phyloP scores from a whole-genome alignment of 805 yeast species.

The Maudiozyma barnettii region DNA sequence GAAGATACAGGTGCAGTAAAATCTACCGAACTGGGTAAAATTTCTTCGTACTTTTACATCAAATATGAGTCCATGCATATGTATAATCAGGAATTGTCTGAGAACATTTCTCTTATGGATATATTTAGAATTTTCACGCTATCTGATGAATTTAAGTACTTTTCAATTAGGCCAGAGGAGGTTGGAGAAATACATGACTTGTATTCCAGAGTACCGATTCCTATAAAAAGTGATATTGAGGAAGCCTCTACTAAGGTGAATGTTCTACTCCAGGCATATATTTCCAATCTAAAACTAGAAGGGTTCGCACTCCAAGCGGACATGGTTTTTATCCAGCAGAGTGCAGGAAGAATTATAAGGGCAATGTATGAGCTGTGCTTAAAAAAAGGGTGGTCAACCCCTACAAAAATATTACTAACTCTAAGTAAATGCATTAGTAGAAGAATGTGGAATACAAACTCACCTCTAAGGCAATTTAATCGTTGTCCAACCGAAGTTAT shows the following conservation, averaged over 20 bases:
- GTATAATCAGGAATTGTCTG: conserved; percentile 54
- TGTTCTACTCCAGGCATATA: conserved; percentile 73
- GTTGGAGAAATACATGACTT: conserved; percentile 60
- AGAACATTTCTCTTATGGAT: conserved; percentile 62
- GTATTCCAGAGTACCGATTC: conserved; percentile 72
- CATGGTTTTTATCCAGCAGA: conserved; percentile 86
- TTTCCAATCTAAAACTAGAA: conserved; percentile 64
- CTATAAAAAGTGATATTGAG: conserved; percentile 60
- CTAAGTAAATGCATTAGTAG: conserved; percentile 73
- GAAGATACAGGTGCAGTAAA: conserved; percentile 37
- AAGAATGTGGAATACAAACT: conserved; percentile 73
- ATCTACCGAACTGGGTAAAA: conserved; percentile 65
- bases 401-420: conserved; percentile 48
- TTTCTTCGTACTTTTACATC: conserved; percentile 83
- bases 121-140: conserved; percentile 64
- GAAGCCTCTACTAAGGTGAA: conserved; percentile 74
- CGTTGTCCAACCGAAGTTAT: conserved; percentile 64
- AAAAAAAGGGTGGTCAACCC: conserved; percentile 59
- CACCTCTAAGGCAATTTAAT: conserved; percentile 80
- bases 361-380: conserved; percentile 76
- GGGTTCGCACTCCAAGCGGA: conserved; percentile 91
- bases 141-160: conserved; percentile 76
- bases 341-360: conserved; percentile 79
- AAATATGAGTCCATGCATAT: conserved; percentile 60
- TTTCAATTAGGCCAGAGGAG: conserved; percentile 85